Base-by-base conservation (phyloP, 2,329 filamentous ascomycete species). In the Aspergillus transmontanensis region DNA sequence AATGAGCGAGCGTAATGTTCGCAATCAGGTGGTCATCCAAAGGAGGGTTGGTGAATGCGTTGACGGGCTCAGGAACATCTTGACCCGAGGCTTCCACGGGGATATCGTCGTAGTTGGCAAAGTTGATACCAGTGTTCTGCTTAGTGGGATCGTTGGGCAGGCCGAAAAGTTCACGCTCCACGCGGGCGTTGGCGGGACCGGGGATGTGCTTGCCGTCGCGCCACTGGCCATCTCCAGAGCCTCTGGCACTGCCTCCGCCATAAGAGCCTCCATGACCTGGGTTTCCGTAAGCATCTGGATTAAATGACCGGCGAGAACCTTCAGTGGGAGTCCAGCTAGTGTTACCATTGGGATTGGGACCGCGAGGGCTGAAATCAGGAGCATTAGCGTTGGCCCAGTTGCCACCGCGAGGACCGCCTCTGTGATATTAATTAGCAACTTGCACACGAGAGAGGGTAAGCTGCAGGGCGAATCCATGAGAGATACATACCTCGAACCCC, bases 31-130 rank as follows among this genome's bases (percentile, higher is more conserved):
- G 95, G 79, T 96, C 91, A 76, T 99, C 95, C 71, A 99, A 87
- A 74, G 95, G 95, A 70, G 95, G 95, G 82, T 95, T 96, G 77
- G 88, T 93, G 87, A 99, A 99, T 66, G 89, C 86, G 69, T 89
- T 89, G 70, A 97, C 92, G 46, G 94, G 91, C 76, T 98, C 95
- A 53, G 95, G 95, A 59, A 98, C 93, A 76, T 96, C 89, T 59
- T 93, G 90, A 65, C 95, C 95, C 64, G 94, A 97, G 68, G 95
- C 95, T 83, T 98, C 95, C 69, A 99, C 95, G 60, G 95, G 95
- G 70, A 99, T 99, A 80, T 99, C 95, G 77, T 99, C 95, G 82
- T 99, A 99, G 86, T 99, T 99, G 84, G 97, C 90, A 79, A 99
- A 99, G 87, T 99, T 99, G 90, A 99, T 98, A 81, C 95, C 95